Conservation (phyloP, 1,284 basidiomycete species). For the Cutaneotrichosporon sp. region DNA sequence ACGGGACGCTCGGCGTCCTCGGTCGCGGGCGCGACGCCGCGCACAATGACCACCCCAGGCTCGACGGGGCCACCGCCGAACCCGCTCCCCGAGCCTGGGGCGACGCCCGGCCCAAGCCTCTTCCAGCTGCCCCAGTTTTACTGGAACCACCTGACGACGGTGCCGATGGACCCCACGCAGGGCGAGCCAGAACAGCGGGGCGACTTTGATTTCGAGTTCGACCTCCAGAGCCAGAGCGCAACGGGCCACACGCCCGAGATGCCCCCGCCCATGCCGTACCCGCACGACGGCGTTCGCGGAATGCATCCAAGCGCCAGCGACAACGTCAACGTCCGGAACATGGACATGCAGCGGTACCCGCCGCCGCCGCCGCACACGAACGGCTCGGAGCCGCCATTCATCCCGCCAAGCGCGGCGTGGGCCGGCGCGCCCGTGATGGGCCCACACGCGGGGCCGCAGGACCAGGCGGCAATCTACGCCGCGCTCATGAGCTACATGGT, state of each 20-base stretch:
- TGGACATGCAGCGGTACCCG: not conserved
- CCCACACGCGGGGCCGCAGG: constrained; percentile 3
- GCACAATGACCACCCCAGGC: not conserved
- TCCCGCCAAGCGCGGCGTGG: not conserved
- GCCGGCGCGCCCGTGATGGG: constrained; percentile 2
- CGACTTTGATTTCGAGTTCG: constrained; percentile 17
- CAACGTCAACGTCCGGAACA: not conserved
- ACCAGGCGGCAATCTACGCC: constrained; percentile 32
- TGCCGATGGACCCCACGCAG: not conserved
- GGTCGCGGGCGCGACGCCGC: not conserved
- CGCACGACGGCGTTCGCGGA: not conserved
- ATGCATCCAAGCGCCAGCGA: not conserved
- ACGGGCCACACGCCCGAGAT: not conserved
- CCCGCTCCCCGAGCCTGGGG: not conserved
- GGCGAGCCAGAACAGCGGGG: not conserved
- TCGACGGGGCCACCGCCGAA: not conserved
- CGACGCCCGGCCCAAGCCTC: constrained; percentile 14
- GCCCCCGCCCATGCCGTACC: not conserved
- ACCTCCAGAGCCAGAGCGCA: not conserved
- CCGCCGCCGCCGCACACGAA: not conserved
- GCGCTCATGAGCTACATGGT: constrained; percentile 37
- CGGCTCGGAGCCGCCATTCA: not conserved
- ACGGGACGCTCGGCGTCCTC: constrained; percentile 3
- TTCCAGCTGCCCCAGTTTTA: constrained; percentile 44
- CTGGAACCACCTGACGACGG: constrained; percentile 39